Evolutionary conservation across 1,284 basidiomycete species (phyloP).

Genomic region (Abortiporus biennis): DNA sequence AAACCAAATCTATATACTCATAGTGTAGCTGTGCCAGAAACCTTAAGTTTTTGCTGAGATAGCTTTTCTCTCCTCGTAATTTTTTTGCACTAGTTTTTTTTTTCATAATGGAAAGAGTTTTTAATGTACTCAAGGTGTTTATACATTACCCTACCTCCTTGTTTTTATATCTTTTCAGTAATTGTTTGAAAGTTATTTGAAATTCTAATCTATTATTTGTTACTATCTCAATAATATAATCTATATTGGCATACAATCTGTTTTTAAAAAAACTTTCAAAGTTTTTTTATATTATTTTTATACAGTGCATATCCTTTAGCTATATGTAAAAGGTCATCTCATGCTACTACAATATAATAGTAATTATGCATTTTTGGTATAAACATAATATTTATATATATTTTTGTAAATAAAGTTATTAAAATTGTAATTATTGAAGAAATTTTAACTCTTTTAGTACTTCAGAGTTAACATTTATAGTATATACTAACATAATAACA

Average conservation of each 20-base stretch:
- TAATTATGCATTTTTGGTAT: conserved; percentile 14
- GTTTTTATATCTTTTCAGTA: conserved; percentile 27
- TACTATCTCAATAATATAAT: conserved; percentile 19
- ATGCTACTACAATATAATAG: conserved; percentile 17
- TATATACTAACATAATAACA: conserved; percentile 24
- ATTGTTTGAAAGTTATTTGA: conserved; percentile 23
- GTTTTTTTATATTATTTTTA: neutral
- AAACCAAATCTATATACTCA: too few relatives aligned
- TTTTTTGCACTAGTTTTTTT: too few relatives aligned
- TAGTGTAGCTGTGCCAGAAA: too few relatives aligned
- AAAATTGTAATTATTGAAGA: conserved; percentile 26
- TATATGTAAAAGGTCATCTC: conserved; percentile 14
- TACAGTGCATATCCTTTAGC: conserved; percentile 17
- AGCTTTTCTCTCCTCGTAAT: too few relatives aligned
- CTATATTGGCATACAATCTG: conserved; percentile 16
- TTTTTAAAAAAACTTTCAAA: conserved; percentile 22
- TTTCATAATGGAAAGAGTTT: too few relatives aligned
- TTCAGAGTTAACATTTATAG: conserved; percentile 28
- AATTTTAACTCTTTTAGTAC: conserved; percentile 19
- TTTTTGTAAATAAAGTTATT: conserved; percentile 26
- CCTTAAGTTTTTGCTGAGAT: too few relatives aligned
- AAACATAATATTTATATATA: conserved; percentile 27
- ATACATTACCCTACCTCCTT: too few relatives aligned
- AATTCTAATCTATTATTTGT: conserved; percentile 24
- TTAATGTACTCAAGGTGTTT: too few relatives aligned